phyloP scores from a whole-genome alignment of 2,329 filamentous ascomycete species.

The Ramichloridium luteum region DNA sequence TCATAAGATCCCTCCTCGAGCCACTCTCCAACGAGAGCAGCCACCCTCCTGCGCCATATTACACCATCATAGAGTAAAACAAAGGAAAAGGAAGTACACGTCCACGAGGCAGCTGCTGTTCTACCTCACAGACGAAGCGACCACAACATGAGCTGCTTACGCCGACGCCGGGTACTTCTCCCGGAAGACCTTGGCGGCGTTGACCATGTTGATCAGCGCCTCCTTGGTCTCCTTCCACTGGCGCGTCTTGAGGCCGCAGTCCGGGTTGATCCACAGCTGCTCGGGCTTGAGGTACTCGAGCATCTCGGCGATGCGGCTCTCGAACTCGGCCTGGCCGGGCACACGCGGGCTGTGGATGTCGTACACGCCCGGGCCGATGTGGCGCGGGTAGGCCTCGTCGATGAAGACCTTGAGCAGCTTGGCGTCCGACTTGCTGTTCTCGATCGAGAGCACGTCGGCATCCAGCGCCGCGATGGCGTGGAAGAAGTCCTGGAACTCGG shows the following conservation, averaged over 20 bases:
- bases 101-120: no score
- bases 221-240: slow-evolving; percentile 99
- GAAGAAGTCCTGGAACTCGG: slow-evolving; percentile 99
- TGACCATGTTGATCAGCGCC: slow-evolving; percentile 91
- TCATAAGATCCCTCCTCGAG: no score
- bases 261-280: slow-evolving; percentile 99
- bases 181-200: slow-evolving; percentile 94
- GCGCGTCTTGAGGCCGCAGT: slow-evolving; percentile 98
- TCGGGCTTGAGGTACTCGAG: slow-evolving; percentile 88
- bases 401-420: slow-evolving; percentile 99
- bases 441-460: slow-evolving; percentile 94
- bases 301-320: slow-evolving; percentile 96
- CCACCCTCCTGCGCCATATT: no score
- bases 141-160: no score
- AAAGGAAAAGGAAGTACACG: no score
- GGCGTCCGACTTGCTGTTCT: slow-evolving; percentile 99
- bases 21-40: no score
- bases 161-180: no score
- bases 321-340: slow-evolving; percentile 94
- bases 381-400: slow-evolving; percentile 89
- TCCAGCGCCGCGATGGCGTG: slow-evolving; percentile 97
- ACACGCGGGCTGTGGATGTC: slow-evolving; percentile 99
- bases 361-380: slow-evolving; percentile 95
- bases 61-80: no score
- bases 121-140: no score